These are phyloP conservation scores for Kwoniella sp. DNA, from an alignment of 768 basidiomycete species.

Conservation along the genomic window DNA sequence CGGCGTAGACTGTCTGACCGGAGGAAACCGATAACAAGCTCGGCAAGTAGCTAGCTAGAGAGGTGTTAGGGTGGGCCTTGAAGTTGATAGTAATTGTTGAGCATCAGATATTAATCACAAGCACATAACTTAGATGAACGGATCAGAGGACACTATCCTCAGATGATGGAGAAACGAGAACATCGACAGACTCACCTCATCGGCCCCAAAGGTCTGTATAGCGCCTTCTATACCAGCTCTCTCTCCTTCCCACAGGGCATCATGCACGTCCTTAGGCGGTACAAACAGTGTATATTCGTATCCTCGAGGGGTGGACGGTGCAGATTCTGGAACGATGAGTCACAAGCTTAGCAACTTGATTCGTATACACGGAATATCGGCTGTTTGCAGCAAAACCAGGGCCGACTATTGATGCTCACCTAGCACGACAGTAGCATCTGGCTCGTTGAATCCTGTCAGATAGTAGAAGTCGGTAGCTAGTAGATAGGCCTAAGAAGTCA, in stretches of 20 bases:
- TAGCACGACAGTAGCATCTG: conserved; percentile 82
- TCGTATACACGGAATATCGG: too few species aligned
- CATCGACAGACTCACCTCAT: conserved; percentile 61
- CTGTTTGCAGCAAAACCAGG: too few species aligned
- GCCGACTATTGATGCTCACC: too few species aligned
- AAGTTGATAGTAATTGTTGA: conserved; percentile 34
- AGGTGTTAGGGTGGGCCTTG: conserved; percentile 42
- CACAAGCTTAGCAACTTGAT: too few species aligned
- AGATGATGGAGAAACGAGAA: not conserved
- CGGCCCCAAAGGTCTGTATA: conserved; percentile 71
- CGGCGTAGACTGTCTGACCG: conserved; percentile 59
- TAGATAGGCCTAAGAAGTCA: not conserved
- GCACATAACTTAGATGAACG: too few species aligned
- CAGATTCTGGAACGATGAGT: conserved; percentile 62
- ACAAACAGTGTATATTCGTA: conserved; percentile 87
- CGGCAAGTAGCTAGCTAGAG: conserved; percentile 61
- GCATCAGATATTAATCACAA: conserved; percentile 56
- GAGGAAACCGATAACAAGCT: conserved; percentile 57
- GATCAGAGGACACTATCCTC: too few species aligned
- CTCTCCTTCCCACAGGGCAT: conserved; percentile 92
- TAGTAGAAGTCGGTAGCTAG: conserved; percentile 63
- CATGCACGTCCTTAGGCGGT: conserved; percentile 68
- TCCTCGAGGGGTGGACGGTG: conserved; percentile 68
- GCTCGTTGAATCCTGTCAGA: conserved; percentile 92
- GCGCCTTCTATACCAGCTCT: conserved; percentile 70